These are phyloP conservation scores for Trichoderma cornu-damae DNA, from an alignment of 2,329 filamentous ascomycete species.

Conservation along the genomic window DNA sequence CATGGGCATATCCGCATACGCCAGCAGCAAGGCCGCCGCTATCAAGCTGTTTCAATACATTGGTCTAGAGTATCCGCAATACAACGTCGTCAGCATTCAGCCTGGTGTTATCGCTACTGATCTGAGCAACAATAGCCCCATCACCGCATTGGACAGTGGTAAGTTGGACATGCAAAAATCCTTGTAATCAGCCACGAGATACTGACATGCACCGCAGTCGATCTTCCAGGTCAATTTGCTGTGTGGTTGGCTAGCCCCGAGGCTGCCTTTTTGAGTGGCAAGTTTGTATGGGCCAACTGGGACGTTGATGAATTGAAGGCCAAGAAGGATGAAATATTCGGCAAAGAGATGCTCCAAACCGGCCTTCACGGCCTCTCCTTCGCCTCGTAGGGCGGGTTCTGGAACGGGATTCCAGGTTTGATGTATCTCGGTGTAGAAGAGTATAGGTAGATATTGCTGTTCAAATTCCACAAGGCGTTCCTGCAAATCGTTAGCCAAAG, in stretches of 20 bases:
- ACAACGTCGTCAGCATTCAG: neutral
- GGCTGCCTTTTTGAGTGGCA: neutral
- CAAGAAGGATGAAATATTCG: neutral
- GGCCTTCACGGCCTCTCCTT: too few relatives aligned
- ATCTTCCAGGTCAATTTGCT: neutral
- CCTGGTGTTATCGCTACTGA: neutral
- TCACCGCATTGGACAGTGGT: neutral
- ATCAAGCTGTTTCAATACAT: neutral
- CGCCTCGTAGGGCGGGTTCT: too few relatives aligned
- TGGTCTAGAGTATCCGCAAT: neutral
- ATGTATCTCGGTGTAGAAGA: too few relatives aligned
- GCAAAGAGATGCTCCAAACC: too few relatives aligned
- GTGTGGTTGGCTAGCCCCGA: neutral
- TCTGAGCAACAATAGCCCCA: neutral
- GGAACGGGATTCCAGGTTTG: too few relatives aligned
- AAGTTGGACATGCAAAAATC: neutral
- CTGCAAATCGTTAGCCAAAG: too few relatives aligned
- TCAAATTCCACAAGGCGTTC: too few relatives aligned
- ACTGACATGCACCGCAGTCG: neutral
- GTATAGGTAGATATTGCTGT: too few relatives aligned
- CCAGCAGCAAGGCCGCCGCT: neutral
- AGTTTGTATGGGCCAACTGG: neutral
- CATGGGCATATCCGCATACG: neutral
- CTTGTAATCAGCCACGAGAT: neutral
- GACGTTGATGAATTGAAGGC: neutral